Base-by-base conservation (phyloP, 148 eudicot genomes). In the Vaccinium vitisidaea region DNA sequence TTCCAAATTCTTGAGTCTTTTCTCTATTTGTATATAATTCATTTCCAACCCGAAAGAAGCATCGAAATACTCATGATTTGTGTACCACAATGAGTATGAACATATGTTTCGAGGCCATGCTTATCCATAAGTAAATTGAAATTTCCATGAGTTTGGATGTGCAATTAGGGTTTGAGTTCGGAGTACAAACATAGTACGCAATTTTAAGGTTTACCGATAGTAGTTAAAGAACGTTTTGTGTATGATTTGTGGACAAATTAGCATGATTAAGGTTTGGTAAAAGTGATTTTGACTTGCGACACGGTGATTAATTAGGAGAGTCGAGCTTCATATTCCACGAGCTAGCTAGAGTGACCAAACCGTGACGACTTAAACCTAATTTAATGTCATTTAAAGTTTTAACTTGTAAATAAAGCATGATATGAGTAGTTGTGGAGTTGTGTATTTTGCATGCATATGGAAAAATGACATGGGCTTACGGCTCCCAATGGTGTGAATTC, bases 211-310 rank as follows among this genome's bases (percentile, higher is more conserved):
- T 16, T 36, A 19, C 23, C 49, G 6, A 18, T 43, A 43, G 21
- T 32, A 32, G 46, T 36, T 32, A 67, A 71, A 71, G 53, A 75
- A 43, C 23, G n/a, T 43, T 75, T 75, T 4, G 39, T 19, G 3
- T 2, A 13, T 4, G 30, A 49, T 49, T 77, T 50, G 80, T 50
- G 1, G 13, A 23, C 80, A 12, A 21, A 50, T 77, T 50, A 23
- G 80, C 80, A 77, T 25, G 80, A 77, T n/a, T 77, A 77, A 77
- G 56, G 80, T 77, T 77, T 10, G 56, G 32, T 23, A 50, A 21
- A 23, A 49, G 80, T 77, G 58, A 75, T 75, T 50, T 50, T 49
- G 80, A 50, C 56, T 77, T 77, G 56, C 12, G 23, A 49, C 39
- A 5, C 0, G 16, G 6, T 1, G 73, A 25, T 67, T 67, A 67